Conservation (phyloP, 345 rosid species). For the Pistacia vera region DNA sequence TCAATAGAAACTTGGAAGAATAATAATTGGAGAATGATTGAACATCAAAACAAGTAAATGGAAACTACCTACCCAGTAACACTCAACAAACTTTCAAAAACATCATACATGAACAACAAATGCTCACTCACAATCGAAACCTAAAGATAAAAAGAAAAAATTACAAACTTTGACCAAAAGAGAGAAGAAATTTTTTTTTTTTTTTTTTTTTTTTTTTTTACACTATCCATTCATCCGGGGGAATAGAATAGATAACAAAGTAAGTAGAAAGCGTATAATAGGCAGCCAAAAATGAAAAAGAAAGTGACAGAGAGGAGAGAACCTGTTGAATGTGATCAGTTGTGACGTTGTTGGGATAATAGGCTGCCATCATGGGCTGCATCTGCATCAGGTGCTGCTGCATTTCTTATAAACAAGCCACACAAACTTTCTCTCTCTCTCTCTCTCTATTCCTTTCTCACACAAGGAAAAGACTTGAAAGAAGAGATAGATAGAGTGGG, state of each 20-base stretch:
- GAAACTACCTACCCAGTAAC: neutral
- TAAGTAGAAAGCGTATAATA: neutral
- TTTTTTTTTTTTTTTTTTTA: neutral
- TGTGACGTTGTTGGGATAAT: slow-evolving; percentile 99
- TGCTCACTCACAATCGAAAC: neutral
- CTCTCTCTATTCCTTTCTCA: slow-evolving; percentile 17
- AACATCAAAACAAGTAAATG: neutral
- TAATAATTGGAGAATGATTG: neutral
- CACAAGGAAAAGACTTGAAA: slow-evolving; percentile 20
- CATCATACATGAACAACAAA: neutral
- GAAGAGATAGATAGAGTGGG: neutral
- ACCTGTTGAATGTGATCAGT: slow-evolving; percentile 99
- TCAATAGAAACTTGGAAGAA: neutral
- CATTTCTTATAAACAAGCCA: slow-evolving; percentile 58
- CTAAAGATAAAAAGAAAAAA: neutral
- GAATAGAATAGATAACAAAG: neutral
- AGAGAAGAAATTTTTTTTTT: slow-evolving; percentile 3
- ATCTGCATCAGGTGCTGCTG: slow-evolving; percentile 99
- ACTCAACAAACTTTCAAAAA: neutral
- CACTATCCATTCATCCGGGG: neutral
- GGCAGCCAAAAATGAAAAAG: neutral
- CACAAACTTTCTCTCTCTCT: slow-evolving; percentile 9
- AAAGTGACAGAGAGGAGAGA: slow-evolving; percentile 20
- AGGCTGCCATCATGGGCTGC: slow-evolving; percentile 99
- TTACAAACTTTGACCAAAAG: neutral